Evolutionary conservation across 768 basidiomycete species (phyloP).

Genomic region (Russula olivacea): DNA sequence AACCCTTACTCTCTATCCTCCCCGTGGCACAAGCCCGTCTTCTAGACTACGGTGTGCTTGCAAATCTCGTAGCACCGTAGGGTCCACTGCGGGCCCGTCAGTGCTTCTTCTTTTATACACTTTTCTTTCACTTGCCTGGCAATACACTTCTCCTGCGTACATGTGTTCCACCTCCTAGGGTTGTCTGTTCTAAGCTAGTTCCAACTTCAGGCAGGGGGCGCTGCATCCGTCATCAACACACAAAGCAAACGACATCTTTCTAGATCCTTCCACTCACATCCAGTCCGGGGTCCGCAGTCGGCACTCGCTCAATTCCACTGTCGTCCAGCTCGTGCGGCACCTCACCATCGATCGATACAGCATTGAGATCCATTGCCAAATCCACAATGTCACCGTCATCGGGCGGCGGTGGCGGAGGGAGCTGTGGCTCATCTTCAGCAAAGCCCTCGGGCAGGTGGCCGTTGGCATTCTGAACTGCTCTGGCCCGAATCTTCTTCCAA

Average conservation of each 20-base stretch:
- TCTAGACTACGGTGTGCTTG: conserved; percentile 84
- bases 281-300: conserved; percentile 86
- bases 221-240: conserved; percentile 34
- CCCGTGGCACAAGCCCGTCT: conserved; percentile 16
- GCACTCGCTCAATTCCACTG: conserved; percentile 79
- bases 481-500: conserved; percentile 82
- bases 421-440: conserved; percentile 58
- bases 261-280: conserved; percentile 52
- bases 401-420: conserved; percentile 71
- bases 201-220: conserved; percentile 62
- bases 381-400: conserved; percentile 87
- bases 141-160: conserved; percentile 92
- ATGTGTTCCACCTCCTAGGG: conserved; percentile 59
- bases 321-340: conserved; percentile 66
- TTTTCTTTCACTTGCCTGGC: conserved; percentile 49
- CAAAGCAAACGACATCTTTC: conserved; percentile 25
- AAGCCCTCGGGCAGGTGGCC: conserved; percentile 70
- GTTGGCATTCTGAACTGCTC: conserved; percentile 63
- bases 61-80: conserved; percentile 79
- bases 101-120: background rate
- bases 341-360: conserved; percentile 70
- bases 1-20: conserved; percentile 6
- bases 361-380: conserved; percentile 83
- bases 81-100: conserved; percentile 58
- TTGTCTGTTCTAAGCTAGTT: conserved; percentile 48